Conservation (phyloP, 805 yeast genomes). For the Saccharomycopsis vini region DNA sequence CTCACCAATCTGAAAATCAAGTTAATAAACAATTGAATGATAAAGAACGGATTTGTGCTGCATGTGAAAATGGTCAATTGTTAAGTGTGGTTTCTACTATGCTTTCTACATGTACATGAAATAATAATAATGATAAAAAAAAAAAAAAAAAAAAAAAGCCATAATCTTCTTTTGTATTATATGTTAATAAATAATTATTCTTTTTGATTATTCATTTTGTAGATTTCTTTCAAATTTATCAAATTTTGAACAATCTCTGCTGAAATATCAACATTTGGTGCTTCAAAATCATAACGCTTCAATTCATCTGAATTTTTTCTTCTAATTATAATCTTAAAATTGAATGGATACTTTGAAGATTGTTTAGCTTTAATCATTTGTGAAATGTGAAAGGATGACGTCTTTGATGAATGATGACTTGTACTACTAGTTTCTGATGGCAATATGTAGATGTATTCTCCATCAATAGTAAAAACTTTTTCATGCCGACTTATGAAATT, state of each 20-base stretch:
- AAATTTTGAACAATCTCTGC: constrained; percentile 71
- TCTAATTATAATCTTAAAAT: constrained; percentile 72
- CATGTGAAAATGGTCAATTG: constrained; percentile 93
- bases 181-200: not conserved
- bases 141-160: not conserved
- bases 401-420: constrained; percentile 44
- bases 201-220: constrained; percentile 32
- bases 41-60: constrained; percentile 96
- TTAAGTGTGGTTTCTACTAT: constrained; percentile 84
- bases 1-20: constrained; percentile 92
- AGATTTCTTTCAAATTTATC: constrained; percentile 46
- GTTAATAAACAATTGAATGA: constrained; percentile 96
- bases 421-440: constrained; percentile 49
- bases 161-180: not conserved
- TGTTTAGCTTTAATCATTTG: constrained; percentile 71
- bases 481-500: constrained; percentile 75
- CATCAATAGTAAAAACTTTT: constrained; percentile 79
- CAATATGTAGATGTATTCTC: constrained; percentile 83
- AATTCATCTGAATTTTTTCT: constrained; percentile 46
- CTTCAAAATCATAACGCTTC: constrained; percentile 84
- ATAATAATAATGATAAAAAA: not conserved
- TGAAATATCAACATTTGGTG: constrained; percentile 49
- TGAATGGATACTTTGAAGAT: constrained; percentile 62
- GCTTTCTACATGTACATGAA: constrained; percentile 66
- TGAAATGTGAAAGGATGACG: constrained; percentile 77